Evolutionary conservation across 2,329 filamentous ascomycete species (phyloP).

Genomic region (Trichoderma breve): DNA sequence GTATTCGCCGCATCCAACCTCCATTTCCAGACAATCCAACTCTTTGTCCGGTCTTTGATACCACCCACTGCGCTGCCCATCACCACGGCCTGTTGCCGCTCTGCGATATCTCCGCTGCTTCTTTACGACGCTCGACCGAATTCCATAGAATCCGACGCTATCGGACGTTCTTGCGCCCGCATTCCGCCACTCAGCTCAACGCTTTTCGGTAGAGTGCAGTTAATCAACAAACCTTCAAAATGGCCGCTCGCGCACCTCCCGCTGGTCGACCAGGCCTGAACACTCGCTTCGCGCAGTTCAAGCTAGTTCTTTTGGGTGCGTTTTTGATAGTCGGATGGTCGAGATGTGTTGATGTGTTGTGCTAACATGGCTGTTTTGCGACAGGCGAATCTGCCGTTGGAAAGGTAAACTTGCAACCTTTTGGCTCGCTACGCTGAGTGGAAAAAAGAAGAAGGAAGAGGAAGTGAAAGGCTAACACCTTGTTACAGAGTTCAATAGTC

Average conservation of each 20-base stretch:
- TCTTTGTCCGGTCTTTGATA: background rate
- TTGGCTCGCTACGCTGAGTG: background rate
- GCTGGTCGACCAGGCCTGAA: constrained; percentile 62
- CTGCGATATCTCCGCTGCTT: background rate
- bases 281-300: constrained; percentile 97
- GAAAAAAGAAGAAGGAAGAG: background rate
- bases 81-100: background rate
- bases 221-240: constrained; percentile 44
- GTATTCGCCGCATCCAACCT: constrained; percentile 24
- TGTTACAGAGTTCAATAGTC: constrained; percentile 82
- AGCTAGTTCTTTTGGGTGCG: constrained; percentile 93
- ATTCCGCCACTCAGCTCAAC: background rate
- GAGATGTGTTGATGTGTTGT: background rate
- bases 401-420: constrained; percentile 63
- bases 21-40: constrained; percentile 17
- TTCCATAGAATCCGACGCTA: background rate
- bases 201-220: constrained; percentile 23
- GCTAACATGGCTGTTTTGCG: constrained; percentile 23
- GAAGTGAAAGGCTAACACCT: background rate
- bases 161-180: background rate
- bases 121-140: background rate
- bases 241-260: constrained; percentile 78
- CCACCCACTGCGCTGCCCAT: constrained; percentile 8
- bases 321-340: constrained; percentile 15
- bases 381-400: constrained; percentile 96